phyloP scores from a whole-genome alignment of 257 asterid genomes.

The Marsdenia floribunda region DNA sequence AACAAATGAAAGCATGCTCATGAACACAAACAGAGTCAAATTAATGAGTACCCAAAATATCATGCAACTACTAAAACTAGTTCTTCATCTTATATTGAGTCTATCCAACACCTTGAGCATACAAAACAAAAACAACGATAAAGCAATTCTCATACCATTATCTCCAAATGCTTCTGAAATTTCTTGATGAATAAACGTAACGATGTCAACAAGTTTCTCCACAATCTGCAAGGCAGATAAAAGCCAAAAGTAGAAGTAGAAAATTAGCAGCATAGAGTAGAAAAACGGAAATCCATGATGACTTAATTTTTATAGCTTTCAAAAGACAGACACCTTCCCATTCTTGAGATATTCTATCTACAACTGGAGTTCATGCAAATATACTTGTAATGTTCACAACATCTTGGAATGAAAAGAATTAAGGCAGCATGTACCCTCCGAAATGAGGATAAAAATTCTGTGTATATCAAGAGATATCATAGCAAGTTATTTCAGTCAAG shows the following conservation, averaged over 20 bases:
- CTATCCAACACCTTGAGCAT: neutral
- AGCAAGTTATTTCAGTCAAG: constrained; percentile 15
- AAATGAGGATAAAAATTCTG: neutral
- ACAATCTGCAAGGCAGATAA: constrained; percentile 50
- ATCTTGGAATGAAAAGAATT: neutral
- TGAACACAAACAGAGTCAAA: neutral
- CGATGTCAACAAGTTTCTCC: constrained; percentile 95
- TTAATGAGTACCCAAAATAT: neutral
- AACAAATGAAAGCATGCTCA: neutral
- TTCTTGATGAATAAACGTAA: constrained; percentile 79
- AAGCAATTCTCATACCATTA: constrained; percentile 42
- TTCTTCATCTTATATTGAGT: neutral
- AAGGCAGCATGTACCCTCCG: neutral
- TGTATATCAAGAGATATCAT: neutral
- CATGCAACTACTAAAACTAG: neutral
- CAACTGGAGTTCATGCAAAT: neutral
- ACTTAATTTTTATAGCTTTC: neutral
- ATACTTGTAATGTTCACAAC: neutral
- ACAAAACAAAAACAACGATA: neutral
- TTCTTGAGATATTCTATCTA: neutral
- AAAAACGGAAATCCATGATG: neutral
- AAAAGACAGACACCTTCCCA: neutral
- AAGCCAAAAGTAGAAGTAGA: constrained; percentile 2
- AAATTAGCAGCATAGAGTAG: constrained; percentile 5
- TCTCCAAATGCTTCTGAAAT: constrained; percentile 75